These are phyloP conservation scores for Sporothrix brunneoviolacea DNA, from an alignment of 2,329 filamentous ascomycete species.

Conservation along the genomic window DNA sequence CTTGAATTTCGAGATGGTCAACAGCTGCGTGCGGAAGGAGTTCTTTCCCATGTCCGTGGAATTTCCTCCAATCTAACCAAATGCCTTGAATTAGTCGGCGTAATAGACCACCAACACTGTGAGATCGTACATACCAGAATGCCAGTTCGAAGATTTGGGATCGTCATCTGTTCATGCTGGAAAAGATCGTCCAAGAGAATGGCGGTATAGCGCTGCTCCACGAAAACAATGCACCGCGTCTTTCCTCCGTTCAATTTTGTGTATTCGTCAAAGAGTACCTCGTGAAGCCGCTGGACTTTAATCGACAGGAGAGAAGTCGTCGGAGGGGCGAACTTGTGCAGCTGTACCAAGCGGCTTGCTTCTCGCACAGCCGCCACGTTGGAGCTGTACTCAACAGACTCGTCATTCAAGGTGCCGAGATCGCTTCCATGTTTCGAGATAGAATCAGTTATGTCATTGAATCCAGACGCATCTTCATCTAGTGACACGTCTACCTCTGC, in stretches of 20 bases:
- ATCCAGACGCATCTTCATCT: too few species aligned
- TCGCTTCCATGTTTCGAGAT: background rate
- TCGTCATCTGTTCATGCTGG: conserved; percentile 43
- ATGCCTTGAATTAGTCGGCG: too few species aligned
- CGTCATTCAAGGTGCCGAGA: background rate
- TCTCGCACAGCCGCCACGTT: conserved; percentile 48
- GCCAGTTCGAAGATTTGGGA: conserved; percentile 52
- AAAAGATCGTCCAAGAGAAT: conserved; percentile 66
- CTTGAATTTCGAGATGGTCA: conserved; percentile 61
- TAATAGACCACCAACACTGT: too few species aligned
- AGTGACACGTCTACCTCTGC: conserved; percentile 29
- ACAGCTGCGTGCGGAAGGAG: conserved; percentile 56
- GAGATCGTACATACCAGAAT: conserved; percentile 46
- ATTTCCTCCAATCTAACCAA: conserved; percentile 12
- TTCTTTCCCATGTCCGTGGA: conserved; percentile 15
- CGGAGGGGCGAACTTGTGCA: conserved; percentile 38
- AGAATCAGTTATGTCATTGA: too few species aligned
- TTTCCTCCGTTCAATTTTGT: conserved; percentile 48
- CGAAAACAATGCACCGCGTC: conserved; percentile 73
- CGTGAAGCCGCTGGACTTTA: conserved; percentile 60
- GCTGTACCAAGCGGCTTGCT: conserved; percentile 49
- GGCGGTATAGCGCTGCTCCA: conserved; percentile 71
- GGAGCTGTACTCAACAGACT: conserved; percentile 5
- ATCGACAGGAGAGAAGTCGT: conserved; percentile 49
- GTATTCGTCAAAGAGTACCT: conserved; percentile 59